phyloP scores from a whole-genome alignment of 1,284 basidiomycete species.

The Stygiomarasmius scandens region DNA sequence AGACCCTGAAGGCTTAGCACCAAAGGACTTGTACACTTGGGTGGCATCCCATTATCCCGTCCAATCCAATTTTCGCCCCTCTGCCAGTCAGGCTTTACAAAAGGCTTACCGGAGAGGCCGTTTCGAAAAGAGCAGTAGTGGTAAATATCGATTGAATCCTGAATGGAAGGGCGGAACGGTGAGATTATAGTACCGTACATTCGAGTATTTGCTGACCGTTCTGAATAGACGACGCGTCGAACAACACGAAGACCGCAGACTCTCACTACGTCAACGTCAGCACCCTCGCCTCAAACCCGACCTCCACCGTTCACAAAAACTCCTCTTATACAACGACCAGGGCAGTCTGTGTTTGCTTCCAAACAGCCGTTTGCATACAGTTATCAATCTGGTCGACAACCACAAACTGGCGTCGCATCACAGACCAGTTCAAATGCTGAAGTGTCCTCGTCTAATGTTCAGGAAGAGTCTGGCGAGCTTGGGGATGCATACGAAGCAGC shows the following conservation, averaged over 20 bases:
- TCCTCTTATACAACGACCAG: conserved; percentile 45
- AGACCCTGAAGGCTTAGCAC: conserved; percentile 72
- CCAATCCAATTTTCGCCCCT: conserved; percentile 82
- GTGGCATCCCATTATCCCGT: conserved; percentile 80
- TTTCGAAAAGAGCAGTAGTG: conserved; percentile 65
- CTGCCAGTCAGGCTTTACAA: conserved; percentile 81
- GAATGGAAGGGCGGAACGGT: conserved; percentile 81
- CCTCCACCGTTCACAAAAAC: conserved; percentile 64
- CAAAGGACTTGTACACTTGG: conserved; percentile 80
- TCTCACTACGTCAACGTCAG: conserved; percentile 37
- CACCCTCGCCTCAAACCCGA: conserved; percentile 32
- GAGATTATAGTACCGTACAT: conserved; percentile 28
- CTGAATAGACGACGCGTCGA: conserved; percentile 57
- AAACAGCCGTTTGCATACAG: conserved; percentile 29
- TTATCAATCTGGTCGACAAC: conserved; percentile 15
- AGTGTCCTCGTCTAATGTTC: conserved; percentile 21
- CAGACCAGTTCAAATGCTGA: conserved; percentile 18
- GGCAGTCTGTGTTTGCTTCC: conserved; percentile 32
- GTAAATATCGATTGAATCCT: conserved; percentile 72
- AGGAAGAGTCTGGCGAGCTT: conserved; percentile 42
- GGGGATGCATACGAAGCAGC: conserved; percentile 73
- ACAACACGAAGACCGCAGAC: conserved; percentile 73
- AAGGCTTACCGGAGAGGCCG: conserved; percentile 79
- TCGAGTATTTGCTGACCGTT: conserved; percentile 3
- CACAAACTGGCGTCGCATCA: not conserved